Conservation (phyloP, 805 yeast species). For the Nakazawaea ambrosiae region DNA sequence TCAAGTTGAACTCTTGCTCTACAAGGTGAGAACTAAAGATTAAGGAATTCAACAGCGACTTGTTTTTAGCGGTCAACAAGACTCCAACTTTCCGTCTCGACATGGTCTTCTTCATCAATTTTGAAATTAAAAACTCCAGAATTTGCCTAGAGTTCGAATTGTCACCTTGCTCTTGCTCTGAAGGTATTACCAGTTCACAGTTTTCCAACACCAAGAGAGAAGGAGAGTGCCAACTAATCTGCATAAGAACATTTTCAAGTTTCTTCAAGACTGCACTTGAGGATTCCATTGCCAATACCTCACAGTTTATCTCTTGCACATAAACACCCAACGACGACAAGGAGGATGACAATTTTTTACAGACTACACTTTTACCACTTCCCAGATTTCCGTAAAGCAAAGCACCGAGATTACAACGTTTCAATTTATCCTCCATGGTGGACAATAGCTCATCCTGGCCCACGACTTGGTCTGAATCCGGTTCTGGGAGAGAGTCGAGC, state of each 20-base stretch:
- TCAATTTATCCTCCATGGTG: conserved; percentile 31
- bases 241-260: conserved; percentile 42
- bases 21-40: conserved; percentile 65
- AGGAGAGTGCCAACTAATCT: conserved; percentile 63
- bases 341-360: conserved; percentile 32
- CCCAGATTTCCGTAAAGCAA: conserved; percentile 73
- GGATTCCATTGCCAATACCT: conserved; percentile 48
- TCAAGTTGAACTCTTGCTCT: conserved; percentile 52
- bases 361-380: conserved; percentile 66
- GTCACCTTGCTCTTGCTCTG: conserved; percentile 53
- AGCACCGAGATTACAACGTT: conserved; percentile 44
- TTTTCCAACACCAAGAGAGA: conserved; percentile 72
- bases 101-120: conserved; percentile 32
- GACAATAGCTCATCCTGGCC: conserved; percentile 48
- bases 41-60: conserved; percentile 54
- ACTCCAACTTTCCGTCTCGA: conserved; percentile 46
- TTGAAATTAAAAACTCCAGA: conserved; percentile 47
- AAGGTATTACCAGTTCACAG: conserved; percentile 63
- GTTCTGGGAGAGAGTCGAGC: background rate
- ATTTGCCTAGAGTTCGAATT: conserved; percentile 50
- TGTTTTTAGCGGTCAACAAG: conserved; percentile 56
- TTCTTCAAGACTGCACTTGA: conserved; percentile 35
- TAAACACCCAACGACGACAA: conserved; percentile 37
- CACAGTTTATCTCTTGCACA: conserved; percentile 46
- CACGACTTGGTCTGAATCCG: conserved; percentile 27